Base-by-base conservation (phyloP, 495 filamentous ascomycete genomes). In the Tuber melanosporum region DNA sequence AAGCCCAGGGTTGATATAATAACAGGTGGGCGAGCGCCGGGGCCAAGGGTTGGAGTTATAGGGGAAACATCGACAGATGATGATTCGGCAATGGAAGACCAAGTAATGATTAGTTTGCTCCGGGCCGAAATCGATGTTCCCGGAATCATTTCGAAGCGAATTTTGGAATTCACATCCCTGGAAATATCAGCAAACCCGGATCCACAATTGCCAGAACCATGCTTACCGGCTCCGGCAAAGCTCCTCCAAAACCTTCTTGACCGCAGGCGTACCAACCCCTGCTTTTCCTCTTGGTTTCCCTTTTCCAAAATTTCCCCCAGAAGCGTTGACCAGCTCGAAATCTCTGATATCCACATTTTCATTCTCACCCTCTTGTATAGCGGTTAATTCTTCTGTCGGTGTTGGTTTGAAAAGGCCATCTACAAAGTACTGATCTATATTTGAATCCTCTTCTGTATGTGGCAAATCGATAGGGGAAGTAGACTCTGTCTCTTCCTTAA, bases 271-370 rank as follows among this genome's bases (percentile, higher is more conserved):
- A 44, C 46, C 79, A 15, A 81, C 75, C 15, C 81, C 81, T 6
- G 76, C 71, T 47, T 77, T 81, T 32, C 76, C 73, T 70, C 77
- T 79, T n/a, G 70, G 71, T 57, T 75, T 78, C 42, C 74, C 77
- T 44, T 74, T 81, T 8, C 71, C 76, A 57, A 83, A 83, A 52
- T 72, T 87, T 74, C 90, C 87, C 62, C 89, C 88, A 32, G 93
- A 93, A 47, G 93, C 92, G 22, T 86, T 89, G 86, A 88, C 90
- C 83, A 92, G 91, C 22, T 94, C 94, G 88, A 99, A 98, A 77
- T 97, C 90, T 73, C 93, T 86, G 73, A 96, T 87, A 4, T 82
- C 88, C 10, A 93, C 85, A 71, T 84, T 88, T 8, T 86, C 84
- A 36, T 85, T 85, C 8, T 80, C 82, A 75, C 73, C 77, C 70